Evolutionary conservation across 202 grass and related monocot genomes (phyloP), one percentile per base, ranked within the genome.

Genomic region (Eragrostis tef): DNA sequence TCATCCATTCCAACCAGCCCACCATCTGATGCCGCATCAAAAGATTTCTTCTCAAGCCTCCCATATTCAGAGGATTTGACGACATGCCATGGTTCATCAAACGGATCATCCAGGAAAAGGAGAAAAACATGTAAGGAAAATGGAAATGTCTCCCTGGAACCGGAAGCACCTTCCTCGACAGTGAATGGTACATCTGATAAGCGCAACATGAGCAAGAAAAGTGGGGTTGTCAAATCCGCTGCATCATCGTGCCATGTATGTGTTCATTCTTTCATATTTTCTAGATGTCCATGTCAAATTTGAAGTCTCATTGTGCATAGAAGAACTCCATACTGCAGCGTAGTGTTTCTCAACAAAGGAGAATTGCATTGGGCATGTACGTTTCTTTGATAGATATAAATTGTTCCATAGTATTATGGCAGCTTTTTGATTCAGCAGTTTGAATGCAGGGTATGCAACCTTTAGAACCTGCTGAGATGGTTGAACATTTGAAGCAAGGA

Each of bases 401-500:
- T 75, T 43, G 56, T 73, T 6, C 9, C 39, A 47, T 59, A 59
- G 15, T 29, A 46, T 16, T 17, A 11, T 9, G 11, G 8, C 41
- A 61, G 10, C 7, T 19, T 75, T 60, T 64, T 83, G 24, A 81
- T 56, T 39, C 73, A 71, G 25, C 13, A 11, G 57, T 75, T 76
- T 49, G 71, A 75, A 79, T 82, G 85, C 82, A 98, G 95, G 87
- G 31, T 58, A 66, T 51, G 50, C 56, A 91, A 22, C 53, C 85
- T 3, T 71, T 98, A 85, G 86, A 89, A 80, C 84, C 92, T 83
- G 66, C 72, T 84, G 88, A 88, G 74, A 98, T 98, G 95, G 81
- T 89, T 81, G 84, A 93, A 77, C 95, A 98, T 94, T 88, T 98
- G 80, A 94, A 89, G 65, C 60, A 75, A 57, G 90, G 90, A 61